Conservation (phyloP, 2,329 filamentous ascomycete genomes). For the Talaromyces pinophilus region DNA sequence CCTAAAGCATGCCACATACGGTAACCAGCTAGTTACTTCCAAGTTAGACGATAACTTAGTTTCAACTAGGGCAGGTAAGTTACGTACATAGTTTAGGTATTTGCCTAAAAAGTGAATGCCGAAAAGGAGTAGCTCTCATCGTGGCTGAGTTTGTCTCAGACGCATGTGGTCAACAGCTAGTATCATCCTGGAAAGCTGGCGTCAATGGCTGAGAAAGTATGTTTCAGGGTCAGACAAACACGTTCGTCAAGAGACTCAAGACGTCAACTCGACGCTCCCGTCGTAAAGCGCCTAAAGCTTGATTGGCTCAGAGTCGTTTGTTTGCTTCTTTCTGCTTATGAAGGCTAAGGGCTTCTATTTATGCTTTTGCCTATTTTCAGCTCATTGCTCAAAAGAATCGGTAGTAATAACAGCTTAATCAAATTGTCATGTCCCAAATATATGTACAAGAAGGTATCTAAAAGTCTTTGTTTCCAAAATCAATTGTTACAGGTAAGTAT, state of each 20-base stretch:
- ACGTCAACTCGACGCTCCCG: neutral
- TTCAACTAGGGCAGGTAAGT: neutral
- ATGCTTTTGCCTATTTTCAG: neutral
- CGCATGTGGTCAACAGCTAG: too few species aligned
- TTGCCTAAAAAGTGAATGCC: neutral
- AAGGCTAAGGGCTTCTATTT: neutral
- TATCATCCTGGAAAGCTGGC: neutral
- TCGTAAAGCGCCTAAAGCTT: neutral
- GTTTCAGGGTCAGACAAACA: slow-evolving; percentile 7
- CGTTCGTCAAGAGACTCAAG: neutral
- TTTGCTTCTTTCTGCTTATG: neutral
- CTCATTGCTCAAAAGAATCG: neutral
- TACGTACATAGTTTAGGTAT: neutral
- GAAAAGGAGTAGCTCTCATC: slow-evolving; percentile 6
- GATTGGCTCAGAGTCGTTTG: neutral
- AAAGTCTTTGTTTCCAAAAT: slow-evolving; percentile 17
- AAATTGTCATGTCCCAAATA: slow-evolving; percentile 13
- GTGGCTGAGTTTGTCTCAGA: slow-evolving; percentile 5
- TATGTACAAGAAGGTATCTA: slow-evolving; percentile 20
- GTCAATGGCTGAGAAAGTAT: neutral
- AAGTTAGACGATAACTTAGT: neutral
- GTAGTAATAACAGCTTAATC: slow-evolving; percentile 3
- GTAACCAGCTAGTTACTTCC: neutral
- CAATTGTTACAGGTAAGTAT: slow-evolving; percentile 19
- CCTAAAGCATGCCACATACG: neutral